A percentile compares a stretch with the other conserved stretches of the same genome.
phyloP scores from a whole-genome alignment of 306 rosid genomes.

The Ziziphus jujuba region DNA sequence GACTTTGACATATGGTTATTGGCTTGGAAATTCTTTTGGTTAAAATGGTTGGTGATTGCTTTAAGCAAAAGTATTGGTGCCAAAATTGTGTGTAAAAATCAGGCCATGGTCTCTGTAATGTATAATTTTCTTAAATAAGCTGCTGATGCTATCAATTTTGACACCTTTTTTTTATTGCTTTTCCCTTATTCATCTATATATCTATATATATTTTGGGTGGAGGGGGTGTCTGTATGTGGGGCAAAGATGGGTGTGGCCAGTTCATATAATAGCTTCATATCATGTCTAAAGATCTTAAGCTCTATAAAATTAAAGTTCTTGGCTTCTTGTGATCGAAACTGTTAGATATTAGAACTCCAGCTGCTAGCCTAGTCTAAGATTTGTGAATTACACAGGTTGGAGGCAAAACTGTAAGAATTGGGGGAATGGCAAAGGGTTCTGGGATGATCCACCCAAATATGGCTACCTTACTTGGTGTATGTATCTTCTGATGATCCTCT shows the following conservation, averaged over 20 bases:
- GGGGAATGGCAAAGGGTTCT: slow-evolving; percentile 98
- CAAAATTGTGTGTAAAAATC: too few relatives aligned
- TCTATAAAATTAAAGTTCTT: not conserved
- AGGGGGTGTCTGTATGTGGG: too few relatives aligned
- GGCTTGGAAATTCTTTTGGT: too few relatives aligned
- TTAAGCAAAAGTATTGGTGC: too few relatives aligned
- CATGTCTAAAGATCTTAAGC: not conserved
- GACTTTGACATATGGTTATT: not conserved
- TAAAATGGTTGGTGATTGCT: too few relatives aligned
- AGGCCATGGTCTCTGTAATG: too few relatives aligned
- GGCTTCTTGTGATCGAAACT: slow-evolving; percentile 1
- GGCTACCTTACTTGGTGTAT: slow-evolving; percentile 98
- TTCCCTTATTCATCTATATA: too few relatives aligned
- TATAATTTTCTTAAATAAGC: too few relatives aligned
- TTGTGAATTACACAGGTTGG: slow-evolving; percentile 61
- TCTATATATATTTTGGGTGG: not conserved
- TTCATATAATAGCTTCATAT: not conserved
- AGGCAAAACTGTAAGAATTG: slow-evolving; percentile 62
- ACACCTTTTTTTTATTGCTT: too few relatives aligned
- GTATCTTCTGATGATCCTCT: slow-evolving; percentile 34
- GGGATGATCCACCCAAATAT: slow-evolving; percentile 99
- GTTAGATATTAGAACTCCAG: not conserved
- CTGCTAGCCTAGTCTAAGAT: slow-evolving; percentile 6
- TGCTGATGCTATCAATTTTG: too few relatives aligned
- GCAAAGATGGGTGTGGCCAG: too few relatives aligned